Conservation (phyloP, 164 flowering plant genomes). For the Annona cherimola region DNA sequence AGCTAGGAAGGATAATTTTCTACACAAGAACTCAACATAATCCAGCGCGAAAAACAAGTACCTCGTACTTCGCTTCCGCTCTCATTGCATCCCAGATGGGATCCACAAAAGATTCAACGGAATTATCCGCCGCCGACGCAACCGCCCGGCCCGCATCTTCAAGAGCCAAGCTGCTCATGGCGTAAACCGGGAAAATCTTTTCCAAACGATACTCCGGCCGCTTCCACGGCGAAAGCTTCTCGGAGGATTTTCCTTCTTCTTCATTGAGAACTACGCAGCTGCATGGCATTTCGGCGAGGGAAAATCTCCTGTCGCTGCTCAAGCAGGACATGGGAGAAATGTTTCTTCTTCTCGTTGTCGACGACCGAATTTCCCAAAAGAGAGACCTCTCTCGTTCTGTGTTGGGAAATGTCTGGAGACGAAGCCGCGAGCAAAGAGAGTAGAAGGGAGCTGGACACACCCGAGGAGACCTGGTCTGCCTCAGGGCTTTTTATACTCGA, state of each 20-base stretch:
- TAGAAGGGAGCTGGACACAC: neutral
- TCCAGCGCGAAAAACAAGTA: neutral
- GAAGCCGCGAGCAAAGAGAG: neutral
- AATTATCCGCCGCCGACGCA: neutral
- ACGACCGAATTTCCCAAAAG: too few relatives aligned
- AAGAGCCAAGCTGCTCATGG: constrained; percentile 30
- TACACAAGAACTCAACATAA: neutral
- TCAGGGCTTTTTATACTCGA: too few relatives aligned
- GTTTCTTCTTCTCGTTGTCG: constrained; percentile 16
- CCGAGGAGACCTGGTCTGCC: too few relatives aligned
- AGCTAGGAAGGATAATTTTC: neutral
- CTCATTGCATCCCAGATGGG: constrained; percentile 14
- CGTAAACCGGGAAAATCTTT: constrained; percentile 63
- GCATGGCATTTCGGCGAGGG: neutral
- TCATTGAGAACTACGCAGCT: constrained; percentile 1
- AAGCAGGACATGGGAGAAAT: constrained; percentile 11
- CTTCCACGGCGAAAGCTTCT: neutral
- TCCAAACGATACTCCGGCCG: constrained; percentile 31
- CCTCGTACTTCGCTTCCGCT: constrained; percentile 13
- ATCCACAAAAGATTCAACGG: neutral
- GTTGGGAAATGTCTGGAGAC: neutral
- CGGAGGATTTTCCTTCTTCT: neutral
- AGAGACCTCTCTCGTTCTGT: neutral
- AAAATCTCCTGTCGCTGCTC: constrained; percentile 10
- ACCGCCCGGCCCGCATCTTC: constrained; percentile 6